Conservation (phyloP, 176 grass and related monocot genomes). For the Poa annua region DNA sequence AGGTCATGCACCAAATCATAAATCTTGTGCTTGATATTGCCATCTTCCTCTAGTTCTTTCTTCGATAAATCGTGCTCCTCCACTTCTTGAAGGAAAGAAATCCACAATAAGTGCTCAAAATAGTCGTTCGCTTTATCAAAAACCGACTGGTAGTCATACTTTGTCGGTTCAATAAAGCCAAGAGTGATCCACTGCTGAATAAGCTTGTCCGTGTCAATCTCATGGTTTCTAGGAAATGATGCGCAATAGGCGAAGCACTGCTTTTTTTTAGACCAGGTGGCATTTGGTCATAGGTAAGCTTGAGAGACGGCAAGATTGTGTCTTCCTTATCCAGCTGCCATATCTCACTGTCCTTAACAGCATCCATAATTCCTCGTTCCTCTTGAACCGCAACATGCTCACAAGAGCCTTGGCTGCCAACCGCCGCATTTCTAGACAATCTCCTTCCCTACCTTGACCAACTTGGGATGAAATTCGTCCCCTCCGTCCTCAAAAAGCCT, state of each 20-base stretch:
- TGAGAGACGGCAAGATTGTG: conserved; percentile 57
- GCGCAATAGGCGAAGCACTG: conserved; percentile 71
- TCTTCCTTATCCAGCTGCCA: conserved; percentile 52
- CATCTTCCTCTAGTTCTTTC: conserved; percentile 40
- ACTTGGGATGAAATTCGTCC: conserved; percentile 34
- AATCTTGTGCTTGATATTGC: conserved; percentile 56
- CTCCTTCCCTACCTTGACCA: conserved; percentile 43
- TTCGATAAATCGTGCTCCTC: conserved; percentile 43
- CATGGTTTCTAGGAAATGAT: conserved; percentile 58
- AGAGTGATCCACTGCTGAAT: conserved; percentile 71
- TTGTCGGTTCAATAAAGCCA: conserved; percentile 49
- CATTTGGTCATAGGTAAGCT: conserved; percentile 63
- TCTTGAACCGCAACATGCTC: conserved; percentile 60
- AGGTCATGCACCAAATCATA: conserved; percentile 70
- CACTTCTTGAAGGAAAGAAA: conserved; percentile 65
- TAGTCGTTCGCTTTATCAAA: conserved; percentile 51
- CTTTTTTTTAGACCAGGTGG: conserved; percentile 54
- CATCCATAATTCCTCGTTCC: conserved; percentile 49
- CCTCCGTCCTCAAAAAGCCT: conserved; percentile 63
- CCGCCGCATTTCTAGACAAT: conserved; percentile 59
- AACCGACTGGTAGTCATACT: conserved; percentile 23
- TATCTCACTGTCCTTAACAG: conserved; percentile 54
- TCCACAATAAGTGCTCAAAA: conserved; percentile 59
- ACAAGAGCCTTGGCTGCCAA: conserved; percentile 64
- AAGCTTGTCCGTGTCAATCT: conserved; percentile 59